A percentile compares a stretch with the other conserved stretches of the same genome.
phyloP scores from a whole-genome alignment of 2,329 filamentous ascomycete species.

The Aspergillus sp. region DNA sequence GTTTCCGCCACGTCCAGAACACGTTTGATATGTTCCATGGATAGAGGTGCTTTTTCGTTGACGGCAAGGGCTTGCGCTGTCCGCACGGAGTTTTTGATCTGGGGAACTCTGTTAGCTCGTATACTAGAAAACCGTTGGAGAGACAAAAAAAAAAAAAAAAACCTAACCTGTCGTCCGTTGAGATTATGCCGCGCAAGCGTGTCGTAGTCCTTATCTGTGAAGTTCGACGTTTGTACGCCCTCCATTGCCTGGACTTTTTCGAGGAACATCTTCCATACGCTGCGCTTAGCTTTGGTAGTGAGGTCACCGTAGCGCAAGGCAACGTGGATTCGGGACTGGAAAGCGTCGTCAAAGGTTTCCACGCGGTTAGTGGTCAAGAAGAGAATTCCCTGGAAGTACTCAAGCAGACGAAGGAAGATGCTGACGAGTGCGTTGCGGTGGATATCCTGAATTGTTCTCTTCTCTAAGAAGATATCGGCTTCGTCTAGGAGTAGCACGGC shows the following conservation, averaged over 20 bases:
- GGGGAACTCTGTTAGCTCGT: neutral
- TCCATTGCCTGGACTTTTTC: conserved; percentile 68
- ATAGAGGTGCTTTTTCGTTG: conserved; percentile 68
- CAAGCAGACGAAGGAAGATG: conserved; percentile 81
- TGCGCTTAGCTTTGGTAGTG: conserved; percentile 68
- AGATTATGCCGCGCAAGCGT: conserved; percentile 66
- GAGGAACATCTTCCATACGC: conserved; percentile 83
- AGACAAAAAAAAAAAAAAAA: neutral
- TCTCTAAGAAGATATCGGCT: conserved; percentile 80
- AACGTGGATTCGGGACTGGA: conserved; percentile 84
- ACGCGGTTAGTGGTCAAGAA: conserved; percentile 90
- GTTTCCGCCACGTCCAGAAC: conserved; percentile 81
- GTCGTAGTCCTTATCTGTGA: conserved; percentile 64
- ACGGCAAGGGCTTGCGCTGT: conserved; percentile 81
- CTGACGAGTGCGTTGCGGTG: conserved; percentile 82
- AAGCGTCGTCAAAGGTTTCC: conserved; percentile 84
- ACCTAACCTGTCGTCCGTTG: conserved; percentile 64
- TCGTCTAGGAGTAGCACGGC: conserved; percentile 84
- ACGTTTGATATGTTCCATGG: conserved; percentile 76
- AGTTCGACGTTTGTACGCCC: conserved; percentile 50
- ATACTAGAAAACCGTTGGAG: neutral
- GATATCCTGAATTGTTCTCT: conserved; percentile 78
- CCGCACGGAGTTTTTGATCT: conserved; percentile 87
- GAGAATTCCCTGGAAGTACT: conserved; percentile 89
- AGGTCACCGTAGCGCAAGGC: conserved; percentile 78